Evolutionary conservation across 257 asterid species (phyloP), one percentile per base, ranked within the genome.

Genomic region (Solanum pennellii): DNA sequence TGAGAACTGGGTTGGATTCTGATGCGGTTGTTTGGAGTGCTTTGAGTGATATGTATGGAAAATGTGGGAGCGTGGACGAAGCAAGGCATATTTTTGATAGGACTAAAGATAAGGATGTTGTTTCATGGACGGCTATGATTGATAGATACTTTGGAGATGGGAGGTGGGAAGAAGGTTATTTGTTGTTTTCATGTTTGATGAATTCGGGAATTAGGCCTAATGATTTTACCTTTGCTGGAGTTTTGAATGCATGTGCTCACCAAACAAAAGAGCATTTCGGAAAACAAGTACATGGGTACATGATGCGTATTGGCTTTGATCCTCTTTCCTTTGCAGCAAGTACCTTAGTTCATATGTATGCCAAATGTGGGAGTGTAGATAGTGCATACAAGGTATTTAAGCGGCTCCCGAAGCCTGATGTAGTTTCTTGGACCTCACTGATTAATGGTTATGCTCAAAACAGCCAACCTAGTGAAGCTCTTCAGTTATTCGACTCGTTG

Each of bases 1-100:
- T 91, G 69, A 84, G 97, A 86, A 92, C 91, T 6, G 93, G 93
- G 33, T 89, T 91, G 89, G 95, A 93, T 89, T 91, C 97, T n/a
- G 98, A 95, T 92, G 94, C 95, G 0, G 93, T 92, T 44, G 93
- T 95, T 86, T 93, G 93, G 93, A 92, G 97, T 93, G 96, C 98
- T 35, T 89, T 95, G 86, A 84, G 94, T 87, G 95, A 94, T 76
- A 91, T 92, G 91, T 95, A 94, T 86, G 96, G 98, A 41, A 95
- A 93, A 92, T 95, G 98, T 75, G 97, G 98, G 85, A 95, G 93
- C 69, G 66, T 95, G 42, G 88, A 91, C 8, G 98, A 93, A 86
- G 98, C 98, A 7, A 93, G 93, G 65, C 87, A 89, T 86, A 91
- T 94, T 87, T 95, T 95, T 60, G 94, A 94, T 80, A 87, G 86